These are phyloP conservation scores for Cutaneotrichosporon arboriforme DNA, from an alignment of 1,284 basidiomycete species.

Conservation along the genomic window DNA sequence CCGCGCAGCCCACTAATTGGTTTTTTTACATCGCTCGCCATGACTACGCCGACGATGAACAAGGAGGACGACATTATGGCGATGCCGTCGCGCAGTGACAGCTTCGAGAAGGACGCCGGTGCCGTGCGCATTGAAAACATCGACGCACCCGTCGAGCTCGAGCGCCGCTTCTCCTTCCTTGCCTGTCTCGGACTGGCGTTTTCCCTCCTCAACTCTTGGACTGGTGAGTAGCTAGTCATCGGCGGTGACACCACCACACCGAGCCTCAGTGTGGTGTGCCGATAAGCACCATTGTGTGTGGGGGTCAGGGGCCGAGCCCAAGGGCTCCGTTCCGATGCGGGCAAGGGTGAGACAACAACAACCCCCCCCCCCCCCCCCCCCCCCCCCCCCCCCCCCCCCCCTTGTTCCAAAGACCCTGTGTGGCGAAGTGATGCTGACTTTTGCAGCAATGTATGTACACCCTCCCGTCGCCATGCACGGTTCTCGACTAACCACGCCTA, in stretches of 20 bases:
- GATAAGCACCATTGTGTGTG: background rate
- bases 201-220: slow-evolving; percentile 23
- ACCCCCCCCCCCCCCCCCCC: too few relatives aligned
- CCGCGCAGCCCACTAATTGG: too few relatives aligned
- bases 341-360: background rate
- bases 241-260: background rate
- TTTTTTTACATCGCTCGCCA: too few relatives aligned
- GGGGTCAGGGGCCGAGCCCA: too few relatives aligned
- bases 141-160: slow-evolving; percentile 11
- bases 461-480: background rate
- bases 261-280: background rate
- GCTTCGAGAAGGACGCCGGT: background rate
- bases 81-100: background rate
- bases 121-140: background rate
- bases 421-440: background rate
- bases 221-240: slow-evolving; percentile 1
- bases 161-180: slow-evolving; percentile 21
- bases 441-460: background rate
- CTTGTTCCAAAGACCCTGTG: background rate
- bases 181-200: slow-evolving; percentile 19
- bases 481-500: background rate
- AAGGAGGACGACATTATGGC: background rate
- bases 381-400: too few relatives aligned
- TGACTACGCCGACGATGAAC: too few relatives aligned
- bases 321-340: too few relatives aligned